A percentile compares a stretch with the other conserved stretches of the same genome.
These are phyloP conservation scores for Malassezia caprae DNA, from an alignment of 1,284 basidiomycete species.

Conservation along the genomic window DNA sequence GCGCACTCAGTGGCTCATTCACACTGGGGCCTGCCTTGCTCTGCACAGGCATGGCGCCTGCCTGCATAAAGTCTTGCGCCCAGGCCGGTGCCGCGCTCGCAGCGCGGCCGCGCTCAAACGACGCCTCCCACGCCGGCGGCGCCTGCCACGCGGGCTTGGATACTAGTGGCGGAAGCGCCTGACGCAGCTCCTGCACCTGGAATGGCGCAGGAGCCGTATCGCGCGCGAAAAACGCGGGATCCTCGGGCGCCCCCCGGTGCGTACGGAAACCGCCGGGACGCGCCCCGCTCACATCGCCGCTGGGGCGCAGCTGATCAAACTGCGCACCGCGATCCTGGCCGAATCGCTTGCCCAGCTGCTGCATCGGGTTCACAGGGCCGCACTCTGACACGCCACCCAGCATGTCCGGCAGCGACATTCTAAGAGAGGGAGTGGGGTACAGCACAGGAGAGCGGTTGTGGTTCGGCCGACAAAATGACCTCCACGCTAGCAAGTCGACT, in stretches of 20 bases:
- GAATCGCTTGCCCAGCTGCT: conserved; percentile 42
- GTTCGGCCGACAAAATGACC: background rate
- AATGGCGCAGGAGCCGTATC: conserved; percentile 22
- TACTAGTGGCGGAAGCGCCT: conserved; percentile 22
- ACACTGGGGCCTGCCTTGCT: background rate
- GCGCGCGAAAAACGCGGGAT: conserved; percentile 24
- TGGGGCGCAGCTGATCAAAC: conserved; percentile 22
- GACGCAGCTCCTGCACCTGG: conserved; percentile 29
- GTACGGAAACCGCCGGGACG: conserved; percentile 13
- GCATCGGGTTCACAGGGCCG: conserved; percentile 43
- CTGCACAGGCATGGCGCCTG: background rate
- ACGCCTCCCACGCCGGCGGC: conserved; percentile 22
- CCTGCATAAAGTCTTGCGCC: conserved; percentile 30
- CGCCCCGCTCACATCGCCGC: conserved; percentile 11
- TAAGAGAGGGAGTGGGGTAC: background rate
- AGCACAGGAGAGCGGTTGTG: background rate
- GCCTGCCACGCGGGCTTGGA: conserved; percentile 9
- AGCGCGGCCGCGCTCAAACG: conserved; percentile 19
- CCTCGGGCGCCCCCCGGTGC: background rate
- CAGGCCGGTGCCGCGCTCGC: conserved; percentile 21
- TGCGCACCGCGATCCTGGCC: conserved; percentile 39
- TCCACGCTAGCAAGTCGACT: background rate
- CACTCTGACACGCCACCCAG: conserved; percentile 41
- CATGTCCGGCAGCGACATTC: conserved; percentile 41
- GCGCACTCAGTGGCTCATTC: background rate